Conservation (phyloP, 345 rosid genomes). For the Gossypium longicalyx region DNA sequence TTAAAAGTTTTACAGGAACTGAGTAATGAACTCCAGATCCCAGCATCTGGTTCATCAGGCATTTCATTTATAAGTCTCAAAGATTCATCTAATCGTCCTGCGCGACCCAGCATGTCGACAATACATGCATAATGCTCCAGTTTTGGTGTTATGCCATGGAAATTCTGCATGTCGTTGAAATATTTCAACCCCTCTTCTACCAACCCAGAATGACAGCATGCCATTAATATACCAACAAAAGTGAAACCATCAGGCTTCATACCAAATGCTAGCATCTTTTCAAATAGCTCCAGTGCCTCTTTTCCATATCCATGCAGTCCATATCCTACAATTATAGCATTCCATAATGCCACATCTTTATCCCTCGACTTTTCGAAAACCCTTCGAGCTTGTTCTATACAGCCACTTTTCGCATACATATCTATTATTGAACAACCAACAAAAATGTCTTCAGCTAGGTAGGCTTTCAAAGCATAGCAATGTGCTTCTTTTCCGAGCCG, state of each 20-base stretch:
- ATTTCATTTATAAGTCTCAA: constrained; percentile 40
- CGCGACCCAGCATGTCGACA: constrained; percentile 69
- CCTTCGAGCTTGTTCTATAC: constrained; percentile 33
- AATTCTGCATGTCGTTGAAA: constrained; percentile 40
- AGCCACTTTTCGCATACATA: constrained; percentile 66
- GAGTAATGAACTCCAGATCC: constrained; percentile 65
- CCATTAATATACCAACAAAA: constrained; percentile 52
- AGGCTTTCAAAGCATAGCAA: constrained; percentile 44
- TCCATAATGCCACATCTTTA: constrained; percentile 47
- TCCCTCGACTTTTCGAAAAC: constrained; percentile 37
- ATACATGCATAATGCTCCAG: constrained; percentile 70
- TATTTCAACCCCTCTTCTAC: constrained; percentile 52
- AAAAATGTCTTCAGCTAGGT: constrained; percentile 27
- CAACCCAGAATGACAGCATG: constrained; percentile 54
- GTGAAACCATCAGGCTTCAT: constrained; percentile 50
- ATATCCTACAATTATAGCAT: constrained; percentile 59
- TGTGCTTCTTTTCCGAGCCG: constrained; percentile 57
- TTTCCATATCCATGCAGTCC: constrained; percentile 55
- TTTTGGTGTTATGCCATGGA: constrained; percentile 36
- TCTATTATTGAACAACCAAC: constrained; percentile 55
- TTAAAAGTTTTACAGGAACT: constrained; percentile 52
- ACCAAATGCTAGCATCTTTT: constrained; percentile 50
- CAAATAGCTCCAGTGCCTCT: constrained; percentile 49
- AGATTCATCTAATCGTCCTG: constrained; percentile 52
- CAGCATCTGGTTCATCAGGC: constrained; percentile 54